phyloP scores from a whole-genome alignment of 2,329 filamentous ascomycete species.

The Chrysosporium keratinophilum region DNA sequence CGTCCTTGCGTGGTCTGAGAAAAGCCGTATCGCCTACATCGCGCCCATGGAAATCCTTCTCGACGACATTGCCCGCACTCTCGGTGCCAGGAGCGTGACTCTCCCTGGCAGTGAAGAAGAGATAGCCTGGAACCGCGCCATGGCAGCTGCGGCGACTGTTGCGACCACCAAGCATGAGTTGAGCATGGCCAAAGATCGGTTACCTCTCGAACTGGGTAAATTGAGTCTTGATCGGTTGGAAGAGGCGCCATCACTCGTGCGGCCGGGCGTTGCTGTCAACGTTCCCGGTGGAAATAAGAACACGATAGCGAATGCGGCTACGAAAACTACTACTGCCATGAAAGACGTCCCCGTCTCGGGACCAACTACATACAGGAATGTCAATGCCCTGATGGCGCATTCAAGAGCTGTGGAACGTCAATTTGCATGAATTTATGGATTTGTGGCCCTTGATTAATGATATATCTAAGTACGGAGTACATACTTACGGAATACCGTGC shows the following conservation, averaged over 20 bases:
- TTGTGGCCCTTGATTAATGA: background rate
- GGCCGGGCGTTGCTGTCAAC: background rate
- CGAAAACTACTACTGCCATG: background rate
- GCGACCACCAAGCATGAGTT: slow-evolving; percentile 3
- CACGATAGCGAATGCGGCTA: background rate
- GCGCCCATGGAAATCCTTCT: slow-evolving; percentile 89
- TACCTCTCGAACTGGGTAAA: slow-evolving; percentile 16
- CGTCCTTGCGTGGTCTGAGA: slow-evolving; percentile 75
- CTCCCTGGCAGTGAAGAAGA: slow-evolving; percentile 48
- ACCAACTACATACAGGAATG: slow-evolving; percentile 19
- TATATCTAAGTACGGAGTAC: no score
- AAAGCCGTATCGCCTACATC: slow-evolving; percentile 76
- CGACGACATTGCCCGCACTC: slow-evolving; percentile 69
- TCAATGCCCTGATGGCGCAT: slow-evolving; percentile 24
- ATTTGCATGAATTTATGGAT: slow-evolving; percentile 24
- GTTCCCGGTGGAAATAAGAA: background rate
- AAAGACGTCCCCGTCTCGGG: slow-evolving; percentile 19
- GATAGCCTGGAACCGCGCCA: slow-evolving; percentile 11
- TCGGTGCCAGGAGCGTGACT: slow-evolving; percentile 59
- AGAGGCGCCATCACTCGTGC: slow-evolving; percentile 3
- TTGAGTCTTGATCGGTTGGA: slow-evolving; percentile 12
- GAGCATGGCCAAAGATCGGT: slow-evolving; percentile 8
- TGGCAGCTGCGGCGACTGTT: background rate
- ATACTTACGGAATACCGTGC: no score
- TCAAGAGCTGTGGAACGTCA: slow-evolving; percentile 32